Conservation (phyloP, 2,329 filamentous ascomycete genomes). For the Tolypocladium cylindrosporum region DNA sequence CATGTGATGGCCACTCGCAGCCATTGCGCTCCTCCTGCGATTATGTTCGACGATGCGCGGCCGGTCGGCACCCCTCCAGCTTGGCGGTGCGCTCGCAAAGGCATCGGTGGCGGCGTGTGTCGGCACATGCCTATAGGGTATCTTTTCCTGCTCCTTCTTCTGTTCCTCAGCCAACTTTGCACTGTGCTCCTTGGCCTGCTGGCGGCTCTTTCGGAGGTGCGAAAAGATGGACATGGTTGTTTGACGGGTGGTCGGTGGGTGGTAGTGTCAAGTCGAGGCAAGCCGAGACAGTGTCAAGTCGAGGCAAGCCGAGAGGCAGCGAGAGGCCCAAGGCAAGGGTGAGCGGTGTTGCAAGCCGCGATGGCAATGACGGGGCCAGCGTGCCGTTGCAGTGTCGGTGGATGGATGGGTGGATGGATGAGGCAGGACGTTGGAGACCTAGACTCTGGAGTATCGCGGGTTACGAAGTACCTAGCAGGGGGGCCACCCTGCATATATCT, state of each 20-base stretch:
- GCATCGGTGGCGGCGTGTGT: constrained; percentile 52
- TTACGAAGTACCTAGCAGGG: neutral
- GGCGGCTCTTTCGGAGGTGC: constrained; percentile 39
- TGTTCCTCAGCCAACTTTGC: constrained; percentile 37
- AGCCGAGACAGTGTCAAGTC: neutral
- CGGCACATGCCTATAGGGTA: constrained; percentile 50
- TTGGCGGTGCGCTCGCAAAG: constrained; percentile 40
- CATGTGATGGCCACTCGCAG: constrained; percentile 26
- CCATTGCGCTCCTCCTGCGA: constrained; percentile 37
- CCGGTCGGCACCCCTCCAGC: constrained; percentile 37
- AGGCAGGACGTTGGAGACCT: neutral
- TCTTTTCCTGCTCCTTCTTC: constrained; percentile 24
- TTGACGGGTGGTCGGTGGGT: neutral
- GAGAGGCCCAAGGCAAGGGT: neutral
- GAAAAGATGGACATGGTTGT: constrained; percentile 46
- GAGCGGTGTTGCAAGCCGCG: neutral
- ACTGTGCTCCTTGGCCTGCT: constrained; percentile 45
- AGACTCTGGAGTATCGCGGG: neutral
- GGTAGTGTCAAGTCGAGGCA: neutral
- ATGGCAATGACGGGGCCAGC: neutral
- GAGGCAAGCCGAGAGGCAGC: neutral
- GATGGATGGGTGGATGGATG: neutral
- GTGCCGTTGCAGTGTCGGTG: neutral
- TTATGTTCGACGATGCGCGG: constrained; percentile 40
- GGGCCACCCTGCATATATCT: neutral